A percentile compares a stretch with the other conserved stretches of the same genome.
These are phyloP conservation scores for Diplocarpon mali DNA, from an alignment of 2,329 filamentous ascomycete species.

Conservation along the genomic window DNA sequence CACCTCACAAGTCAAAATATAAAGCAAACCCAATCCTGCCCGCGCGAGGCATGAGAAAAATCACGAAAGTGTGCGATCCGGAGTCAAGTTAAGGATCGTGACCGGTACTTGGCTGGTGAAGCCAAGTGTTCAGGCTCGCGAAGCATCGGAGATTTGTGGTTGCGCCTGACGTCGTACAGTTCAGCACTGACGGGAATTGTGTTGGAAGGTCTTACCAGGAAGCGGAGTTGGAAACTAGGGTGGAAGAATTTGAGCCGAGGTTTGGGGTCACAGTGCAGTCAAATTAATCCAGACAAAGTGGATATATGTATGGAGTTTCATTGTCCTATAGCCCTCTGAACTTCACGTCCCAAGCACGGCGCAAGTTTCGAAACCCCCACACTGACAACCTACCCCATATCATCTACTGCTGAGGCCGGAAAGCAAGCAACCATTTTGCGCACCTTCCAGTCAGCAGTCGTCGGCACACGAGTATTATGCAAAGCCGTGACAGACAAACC, in stretches of 20 bases:
- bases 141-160: too few relatives aligned
- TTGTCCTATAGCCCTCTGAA: conserved; percentile 13
- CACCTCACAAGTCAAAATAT: too few relatives aligned
- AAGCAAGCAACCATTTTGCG: conserved; percentile 1
- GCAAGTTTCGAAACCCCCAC: not conserved
- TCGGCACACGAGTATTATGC: conserved; percentile 10
- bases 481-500: conserved; percentile 7
- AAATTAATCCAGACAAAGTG: conserved; percentile 10
- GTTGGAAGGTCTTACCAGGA: too few relatives aligned
- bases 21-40: too few relatives aligned
- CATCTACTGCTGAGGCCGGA: not conserved
- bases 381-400: conserved; percentile 1
- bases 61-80: too few relatives aligned
- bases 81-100: not conserved
- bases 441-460: conserved; percentile 3
- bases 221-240: too few relatives aligned
- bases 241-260: too few relatives aligned
- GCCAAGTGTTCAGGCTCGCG: too few relatives aligned
- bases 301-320: conserved; percentile 22
- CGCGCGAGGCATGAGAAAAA: too few relatives aligned
- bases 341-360: not conserved
- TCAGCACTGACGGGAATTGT: too few relatives aligned
- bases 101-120: not conserved
- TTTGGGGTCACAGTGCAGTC: too few relatives aligned
- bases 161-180: too few relatives aligned